Percentiles rank a stretch among this genome's conserved stretches.
Conservation (phyloP, 1,284 basidiomycete genomes). For the Rhodotorula sp. region DNA sequence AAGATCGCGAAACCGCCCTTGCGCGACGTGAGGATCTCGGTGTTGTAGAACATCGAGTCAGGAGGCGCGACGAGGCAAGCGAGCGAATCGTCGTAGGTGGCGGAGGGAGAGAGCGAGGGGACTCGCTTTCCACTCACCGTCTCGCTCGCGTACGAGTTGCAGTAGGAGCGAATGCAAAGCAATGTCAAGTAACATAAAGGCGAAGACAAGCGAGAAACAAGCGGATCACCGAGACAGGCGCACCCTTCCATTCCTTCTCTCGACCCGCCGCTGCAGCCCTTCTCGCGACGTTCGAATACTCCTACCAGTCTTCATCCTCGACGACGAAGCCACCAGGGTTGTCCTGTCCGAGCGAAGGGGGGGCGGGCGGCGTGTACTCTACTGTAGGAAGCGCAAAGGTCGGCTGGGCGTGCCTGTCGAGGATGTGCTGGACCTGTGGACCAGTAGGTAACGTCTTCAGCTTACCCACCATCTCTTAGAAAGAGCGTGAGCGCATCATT, state of each 20-base stretch:
- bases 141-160: too few species aligned
- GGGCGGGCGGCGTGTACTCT: neutral
- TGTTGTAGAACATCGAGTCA: conserved; percentile 27
- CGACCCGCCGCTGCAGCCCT: neutral
- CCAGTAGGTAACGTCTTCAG: too few species aligned
- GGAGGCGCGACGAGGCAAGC: neutral
- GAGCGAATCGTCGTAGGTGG: neutral
- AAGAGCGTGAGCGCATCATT: neutral
- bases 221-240: neutral
- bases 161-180: too few species aligned
- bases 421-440: neutral
- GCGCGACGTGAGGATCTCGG: conserved; percentile 32
- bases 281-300: neutral
- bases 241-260: neutral
- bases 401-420: neutral
- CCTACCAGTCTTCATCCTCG: neutral
- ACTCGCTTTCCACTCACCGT: too few species aligned
- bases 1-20: conserved; percentile 38
- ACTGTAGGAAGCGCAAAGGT: neutral
- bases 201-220: neutral
- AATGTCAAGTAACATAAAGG: neutral
- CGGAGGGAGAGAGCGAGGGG: neutral
- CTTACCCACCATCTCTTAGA: too few species aligned
- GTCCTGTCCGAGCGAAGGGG: neutral
- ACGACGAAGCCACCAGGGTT: neutral